Percentiles rank a stretch among this genome's conserved stretches.
phyloP scores from a whole-genome alignment of 371 early-diverging fungal genomes.

The Dichotomocladium elegans region DNA sequence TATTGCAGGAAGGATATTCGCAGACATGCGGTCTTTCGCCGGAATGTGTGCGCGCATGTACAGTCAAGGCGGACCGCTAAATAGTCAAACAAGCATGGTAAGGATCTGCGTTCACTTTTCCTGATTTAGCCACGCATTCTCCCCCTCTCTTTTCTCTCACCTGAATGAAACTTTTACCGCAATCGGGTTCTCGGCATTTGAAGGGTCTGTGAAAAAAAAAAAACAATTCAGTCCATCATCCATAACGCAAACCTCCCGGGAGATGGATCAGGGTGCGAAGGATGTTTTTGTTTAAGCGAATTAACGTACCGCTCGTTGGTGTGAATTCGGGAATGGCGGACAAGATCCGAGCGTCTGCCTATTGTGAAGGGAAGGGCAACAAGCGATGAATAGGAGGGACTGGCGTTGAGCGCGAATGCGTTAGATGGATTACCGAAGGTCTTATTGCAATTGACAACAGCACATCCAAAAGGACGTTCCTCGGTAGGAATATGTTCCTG shows the following conservation, averaged over 20 bases:
- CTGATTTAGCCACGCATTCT: slow-evolving; percentile 3
- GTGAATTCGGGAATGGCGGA: slow-evolving; percentile 76
- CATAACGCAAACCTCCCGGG: background rate
- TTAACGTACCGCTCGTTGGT: slow-evolving; percentile 56
- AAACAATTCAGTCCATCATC: background rate
- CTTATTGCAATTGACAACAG: slow-evolving; percentile 12
- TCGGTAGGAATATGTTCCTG: slow-evolving; percentile 12
- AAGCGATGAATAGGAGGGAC: no score
- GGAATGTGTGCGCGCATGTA: slow-evolving; percentile 75
- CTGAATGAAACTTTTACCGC: slow-evolving; percentile 76
- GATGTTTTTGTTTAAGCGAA: background rate
- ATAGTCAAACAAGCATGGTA: slow-evolving; percentile 7
- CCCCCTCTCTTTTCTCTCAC: slow-evolving; percentile 5
- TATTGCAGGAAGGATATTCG: slow-evolving; percentile 56
- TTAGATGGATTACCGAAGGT: slow-evolving; percentile 15
- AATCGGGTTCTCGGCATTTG: slow-evolving; percentile 58
- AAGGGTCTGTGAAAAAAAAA: slow-evolving; percentile 49
- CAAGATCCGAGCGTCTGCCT: slow-evolving; percentile 67
- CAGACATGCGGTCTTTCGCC: slow-evolving; percentile 78
- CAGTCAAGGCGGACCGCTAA: slow-evolving; percentile 72
- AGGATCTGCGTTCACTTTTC: slow-evolving; percentile 11
- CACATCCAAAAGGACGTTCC: slow-evolving; percentile 15
- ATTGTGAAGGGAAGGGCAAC: no score
- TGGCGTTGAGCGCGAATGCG: no score
- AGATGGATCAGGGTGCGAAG: background rate